These are phyloP conservation scores for Ilex aquifolium DNA, from an alignment of 257 asterid species.

Conservation along the genomic window DNA sequence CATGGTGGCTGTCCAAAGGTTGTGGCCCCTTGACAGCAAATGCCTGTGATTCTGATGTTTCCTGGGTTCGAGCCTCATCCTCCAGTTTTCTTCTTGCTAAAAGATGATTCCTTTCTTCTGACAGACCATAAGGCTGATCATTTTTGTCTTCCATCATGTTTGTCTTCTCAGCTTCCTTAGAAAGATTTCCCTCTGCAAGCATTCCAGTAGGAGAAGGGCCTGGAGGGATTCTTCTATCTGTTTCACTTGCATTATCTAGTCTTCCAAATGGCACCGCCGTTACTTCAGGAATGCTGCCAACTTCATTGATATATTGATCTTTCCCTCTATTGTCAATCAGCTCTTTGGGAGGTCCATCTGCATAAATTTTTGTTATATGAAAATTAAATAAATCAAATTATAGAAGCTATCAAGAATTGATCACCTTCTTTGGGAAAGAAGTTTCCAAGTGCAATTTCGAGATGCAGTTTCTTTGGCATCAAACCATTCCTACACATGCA, in stretches of 20 bases:
- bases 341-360: conserved; percentile 77
- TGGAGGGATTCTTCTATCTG: conserved; percentile 24
- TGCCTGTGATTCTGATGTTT: conserved; percentile 51
- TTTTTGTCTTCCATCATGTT: conserved; percentile 49
- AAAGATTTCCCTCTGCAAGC: conserved; percentile 28
- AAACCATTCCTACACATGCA: conserved; percentile 67
- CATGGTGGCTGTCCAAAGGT: conserved; percentile 36
- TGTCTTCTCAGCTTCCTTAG: conserved; percentile 48
- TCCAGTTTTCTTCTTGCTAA: conserved; percentile 40
- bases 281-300: conserved; percentile 42
- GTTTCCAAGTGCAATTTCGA: conserved; percentile 95
- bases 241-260: conserved; percentile 39
- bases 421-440: conserved; percentile 73
- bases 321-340: conserved; percentile 67
- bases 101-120: conserved; percentile 48
- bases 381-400: conserved; percentile 5
- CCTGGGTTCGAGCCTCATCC: conserved; percentile 40
- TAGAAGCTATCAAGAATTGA: conserved; percentile 15
- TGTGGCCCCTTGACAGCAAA: conserved; percentile 40
- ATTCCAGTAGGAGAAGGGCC: conserved; percentile 18
- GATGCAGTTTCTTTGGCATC: conserved; percentile 93
- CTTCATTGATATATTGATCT: conserved; percentile 59
- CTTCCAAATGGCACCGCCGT: conserved; percentile 44
- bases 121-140: conserved; percentile 28
- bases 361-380: conserved; percentile 22